Percentiles rank a stretch among this genome's conserved stretches.
Conservation (phyloP, 2,329 filamentous ascomycete species). For the Phialemonium atrogriseum region DNA sequence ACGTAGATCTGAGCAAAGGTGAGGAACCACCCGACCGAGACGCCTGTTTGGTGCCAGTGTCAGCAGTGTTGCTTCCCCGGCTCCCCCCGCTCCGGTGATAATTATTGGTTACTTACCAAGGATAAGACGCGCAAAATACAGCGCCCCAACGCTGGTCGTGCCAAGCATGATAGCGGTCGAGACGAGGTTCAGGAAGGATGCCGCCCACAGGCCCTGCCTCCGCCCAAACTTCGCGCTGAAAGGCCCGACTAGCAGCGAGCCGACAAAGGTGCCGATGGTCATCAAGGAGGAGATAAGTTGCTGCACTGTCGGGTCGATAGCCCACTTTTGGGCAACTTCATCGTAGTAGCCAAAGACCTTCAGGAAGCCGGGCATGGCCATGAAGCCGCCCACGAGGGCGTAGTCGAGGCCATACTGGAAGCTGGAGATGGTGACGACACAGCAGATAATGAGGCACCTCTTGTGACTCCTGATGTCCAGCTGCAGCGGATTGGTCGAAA, state of each 20-base stretch:
- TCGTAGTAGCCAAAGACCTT: constrained; percentile 24
- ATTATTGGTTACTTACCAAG: constrained; percentile 12
- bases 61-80: too few relatives aligned
- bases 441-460: constrained; percentile 7
- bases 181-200: constrained; percentile 18
- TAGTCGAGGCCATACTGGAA: constrained; percentile 27
- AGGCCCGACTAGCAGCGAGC: constrained; percentile 21
- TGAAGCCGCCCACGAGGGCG: constrained; percentile 23
- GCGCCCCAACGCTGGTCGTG: constrained; percentile 15
- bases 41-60: too few relatives aligned
- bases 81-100: too few relatives aligned
- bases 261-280: constrained; percentile 23
- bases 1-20: constrained; percentile 28
- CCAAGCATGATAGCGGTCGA: constrained; percentile 21
- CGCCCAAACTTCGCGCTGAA: constrained; percentile 19
- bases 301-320: constrained; percentile 24
- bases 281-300: constrained; percentile 26
- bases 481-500: constrained; percentile 12
- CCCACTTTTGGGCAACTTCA: constrained; percentile 14
- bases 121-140: constrained; percentile 22
- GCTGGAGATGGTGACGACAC: constrained; percentile 23
- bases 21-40: constrained; percentile 28
- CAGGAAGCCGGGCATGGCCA: constrained; percentile 26
- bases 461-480: constrained; percentile 8
- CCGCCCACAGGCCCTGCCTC: constrained; percentile 18